These are phyloP conservation scores for Rhododendron henanense DNA, from an alignment of 148 eudicot genomes.

Conservation along the genomic window DNA sequence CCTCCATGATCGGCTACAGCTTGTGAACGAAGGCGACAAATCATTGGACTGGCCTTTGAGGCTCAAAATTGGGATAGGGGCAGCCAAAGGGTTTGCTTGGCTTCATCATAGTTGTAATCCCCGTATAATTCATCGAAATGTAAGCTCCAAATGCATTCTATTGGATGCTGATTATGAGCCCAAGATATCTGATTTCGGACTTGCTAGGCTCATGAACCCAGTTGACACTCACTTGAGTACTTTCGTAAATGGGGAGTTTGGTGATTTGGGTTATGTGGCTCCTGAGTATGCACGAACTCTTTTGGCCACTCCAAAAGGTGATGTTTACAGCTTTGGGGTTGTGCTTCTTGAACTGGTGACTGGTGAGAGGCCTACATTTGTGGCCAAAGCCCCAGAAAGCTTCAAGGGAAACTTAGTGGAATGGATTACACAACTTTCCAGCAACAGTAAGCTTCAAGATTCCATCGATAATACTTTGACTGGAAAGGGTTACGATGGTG, in stretches of 20 bases:
- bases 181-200: slow-evolving; percentile 65
- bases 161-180: slow-evolving; percentile 47
- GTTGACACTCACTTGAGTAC: slow-evolving; percentile 68
- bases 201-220: slow-evolving; percentile 67
- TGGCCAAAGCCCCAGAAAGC: slow-evolving; percentile 45
- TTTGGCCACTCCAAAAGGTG: slow-evolving; percentile 60
- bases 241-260: slow-evolving; percentile 61
- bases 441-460: slow-evolving; percentile 32
- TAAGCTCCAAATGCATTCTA: slow-evolving; percentile 61
- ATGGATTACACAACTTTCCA: slow-evolving; percentile 49
- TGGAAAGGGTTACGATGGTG: slow-evolving; percentile 45
- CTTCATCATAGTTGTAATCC: slow-evolving; percentile 68
- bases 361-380: slow-evolving; percentile 44
- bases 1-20: slow-evolving; percentile 48
- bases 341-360: slow-evolving; percentile 61
- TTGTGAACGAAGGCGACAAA: slow-evolving; percentile 22
- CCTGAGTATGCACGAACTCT: slow-evolving; percentile 64
- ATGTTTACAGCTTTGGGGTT: slow-evolving; percentile 61
- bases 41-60: slow-evolving; percentile 49
- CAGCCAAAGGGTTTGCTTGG: slow-evolving; percentile 71
- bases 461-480: slow-evolving; percentile 47
- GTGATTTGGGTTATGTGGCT: slow-evolving; percentile 64
- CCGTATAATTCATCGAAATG: slow-evolving; percentile 57
- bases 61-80: slow-evolving; percentile 49
- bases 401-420: slow-evolving; percentile 61